Percentiles rank a stretch among this genome's conserved stretches.
phyloP scores from a whole-genome alignment of 2,329 filamentous ascomycete genomes.

The Bipolaris victoriae region DNA sequence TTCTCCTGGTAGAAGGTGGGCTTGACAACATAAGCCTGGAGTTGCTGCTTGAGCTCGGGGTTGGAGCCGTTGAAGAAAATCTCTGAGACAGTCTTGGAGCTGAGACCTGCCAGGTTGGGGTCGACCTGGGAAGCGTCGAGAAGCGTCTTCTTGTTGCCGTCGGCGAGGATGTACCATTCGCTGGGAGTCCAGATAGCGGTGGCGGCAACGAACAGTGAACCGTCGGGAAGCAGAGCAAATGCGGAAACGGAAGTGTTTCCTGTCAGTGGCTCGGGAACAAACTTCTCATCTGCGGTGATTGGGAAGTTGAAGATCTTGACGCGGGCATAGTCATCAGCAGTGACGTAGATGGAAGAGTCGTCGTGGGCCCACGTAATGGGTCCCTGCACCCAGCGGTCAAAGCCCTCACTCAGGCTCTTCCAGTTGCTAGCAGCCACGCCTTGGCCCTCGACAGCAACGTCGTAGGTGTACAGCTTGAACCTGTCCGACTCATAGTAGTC shows the following conservation, averaged over 20 bases:
- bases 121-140: conserved; percentile 68
- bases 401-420: conserved; percentile 37
- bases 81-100: conserved; percentile 67
- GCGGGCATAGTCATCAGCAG: conserved; percentile 44
- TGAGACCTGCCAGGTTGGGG: conserved; percentile 70
- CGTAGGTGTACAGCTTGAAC: conserved; percentile 55
- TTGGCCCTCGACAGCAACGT: conserved; percentile 30
- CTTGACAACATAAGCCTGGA: conserved; percentile 71
- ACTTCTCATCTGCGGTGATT: conserved; percentile 62
- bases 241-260: conserved; percentile 48
- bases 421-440: conserved; percentile 38
- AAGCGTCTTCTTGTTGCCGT: conserved; percentile 51
- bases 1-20: conserved; percentile 68
- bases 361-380: conserved; percentile 42
- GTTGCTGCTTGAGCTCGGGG: conserved; percentile 58
- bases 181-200: conserved; percentile 41
- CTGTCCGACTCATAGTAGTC: conserved; percentile 80
- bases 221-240: conserved; percentile 65
- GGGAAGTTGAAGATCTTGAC: conserved; percentile 66
- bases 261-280: conserved; percentile 48
- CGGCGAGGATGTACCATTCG: conserved; percentile 38
- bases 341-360: conserved; percentile 39
- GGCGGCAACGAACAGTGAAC: conserved; percentile 55
- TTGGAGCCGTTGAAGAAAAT: conserved; percentile 73
- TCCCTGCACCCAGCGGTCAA: conserved; percentile 39